A percentile compares a stretch with the other conserved stretches of the same genome.
phyloP scores from a whole-genome alignment of 148 eudicot genomes.

The Suaeda aralocaspica region DNA sequence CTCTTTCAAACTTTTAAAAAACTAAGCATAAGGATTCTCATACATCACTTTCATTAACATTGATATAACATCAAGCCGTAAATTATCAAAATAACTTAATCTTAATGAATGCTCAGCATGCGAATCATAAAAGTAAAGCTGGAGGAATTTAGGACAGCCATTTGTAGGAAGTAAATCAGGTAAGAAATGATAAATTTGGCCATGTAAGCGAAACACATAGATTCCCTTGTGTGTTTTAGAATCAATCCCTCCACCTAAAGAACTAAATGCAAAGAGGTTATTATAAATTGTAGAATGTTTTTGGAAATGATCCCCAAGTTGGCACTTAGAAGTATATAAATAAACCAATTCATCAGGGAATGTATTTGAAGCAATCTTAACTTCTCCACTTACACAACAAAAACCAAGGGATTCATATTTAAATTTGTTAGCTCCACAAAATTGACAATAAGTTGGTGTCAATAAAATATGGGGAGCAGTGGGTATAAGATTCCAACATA shows the following conservation, averaged over 20 bases:
- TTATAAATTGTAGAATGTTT: neutral
- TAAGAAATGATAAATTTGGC: neutral
- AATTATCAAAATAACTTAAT: neutral
- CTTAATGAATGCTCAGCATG: neutral
- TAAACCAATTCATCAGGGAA: too few species aligned
- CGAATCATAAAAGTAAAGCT: slow-evolving; percentile 9
- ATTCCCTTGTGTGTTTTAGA: neutral
- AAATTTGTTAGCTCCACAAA: too few species aligned
- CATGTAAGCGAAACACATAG: slow-evolving; percentile 5
- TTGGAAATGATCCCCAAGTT: too few species aligned
- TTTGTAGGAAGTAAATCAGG: neutral
- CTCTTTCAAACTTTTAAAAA: neutral
- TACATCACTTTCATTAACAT: neutral
- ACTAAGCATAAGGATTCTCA: neutral
- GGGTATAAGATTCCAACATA: too few species aligned
- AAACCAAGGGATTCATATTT: too few species aligned
- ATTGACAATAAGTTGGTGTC: too few species aligned
- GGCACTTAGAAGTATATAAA: too few species aligned
- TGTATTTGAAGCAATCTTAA: too few species aligned
- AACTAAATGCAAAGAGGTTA: slow-evolving; percentile 9
- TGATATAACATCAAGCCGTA: neutral
- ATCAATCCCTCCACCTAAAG: neutral
- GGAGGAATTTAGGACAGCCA: neutral
- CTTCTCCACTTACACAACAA: too few species aligned
- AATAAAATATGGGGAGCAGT: too few species aligned